A percentile compares a stretch with the other conserved stretches of the same genome.
Evolutionary conservation across 1,139 yeast species (phyloP).

Genomic region (Sugiyamaella novakii): DNA sequence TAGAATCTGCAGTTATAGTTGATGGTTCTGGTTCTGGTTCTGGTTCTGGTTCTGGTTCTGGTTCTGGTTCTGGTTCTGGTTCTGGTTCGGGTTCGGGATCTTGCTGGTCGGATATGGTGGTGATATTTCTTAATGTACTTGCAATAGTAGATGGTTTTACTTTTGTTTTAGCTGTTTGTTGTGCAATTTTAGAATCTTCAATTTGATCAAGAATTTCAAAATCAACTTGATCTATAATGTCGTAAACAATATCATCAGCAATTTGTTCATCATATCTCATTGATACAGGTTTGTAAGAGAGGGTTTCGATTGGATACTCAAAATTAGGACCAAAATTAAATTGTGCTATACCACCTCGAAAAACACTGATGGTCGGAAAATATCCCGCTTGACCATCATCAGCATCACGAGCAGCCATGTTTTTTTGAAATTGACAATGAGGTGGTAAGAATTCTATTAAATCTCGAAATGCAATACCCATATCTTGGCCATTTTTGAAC

Average conservation of each 20-base stretch:
- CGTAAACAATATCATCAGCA: constrained; percentile 83
- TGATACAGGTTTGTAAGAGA: constrained; percentile 49
- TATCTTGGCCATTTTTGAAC: constrained; percentile 72
- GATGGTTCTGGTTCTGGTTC: too few species aligned
- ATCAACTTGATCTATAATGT: constrained; percentile 81
- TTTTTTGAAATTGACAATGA: constrained; percentile 46
- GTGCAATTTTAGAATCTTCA: constrained; percentile 12
- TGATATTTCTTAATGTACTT: not conserved
- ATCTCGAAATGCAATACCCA: constrained; percentile 67
- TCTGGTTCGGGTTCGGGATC: too few species aligned
- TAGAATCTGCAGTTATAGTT: not conserved
- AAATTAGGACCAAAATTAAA: constrained; percentile 73
- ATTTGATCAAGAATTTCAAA: constrained; percentile 49
- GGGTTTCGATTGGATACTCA: constrained; percentile 44
- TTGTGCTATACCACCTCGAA: constrained; percentile 73
- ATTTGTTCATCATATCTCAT: constrained; percentile 69
- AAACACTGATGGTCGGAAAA: constrained; percentile 86
- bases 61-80: too few species aligned
- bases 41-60: too few species aligned
- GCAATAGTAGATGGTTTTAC: not conserved
- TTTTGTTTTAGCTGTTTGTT: not conserved
- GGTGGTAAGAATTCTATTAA: constrained; percentile 82
- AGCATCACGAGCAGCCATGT: constrained; percentile 29
- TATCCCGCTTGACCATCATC: constrained; percentile 90
- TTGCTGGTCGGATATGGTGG: constrained; percentile 2